These are phyloP conservation scores for Aspergillus alliaceus DNA, from an alignment of 2,329 filamentous ascomycete genomes.

Conservation along the genomic window DNA sequence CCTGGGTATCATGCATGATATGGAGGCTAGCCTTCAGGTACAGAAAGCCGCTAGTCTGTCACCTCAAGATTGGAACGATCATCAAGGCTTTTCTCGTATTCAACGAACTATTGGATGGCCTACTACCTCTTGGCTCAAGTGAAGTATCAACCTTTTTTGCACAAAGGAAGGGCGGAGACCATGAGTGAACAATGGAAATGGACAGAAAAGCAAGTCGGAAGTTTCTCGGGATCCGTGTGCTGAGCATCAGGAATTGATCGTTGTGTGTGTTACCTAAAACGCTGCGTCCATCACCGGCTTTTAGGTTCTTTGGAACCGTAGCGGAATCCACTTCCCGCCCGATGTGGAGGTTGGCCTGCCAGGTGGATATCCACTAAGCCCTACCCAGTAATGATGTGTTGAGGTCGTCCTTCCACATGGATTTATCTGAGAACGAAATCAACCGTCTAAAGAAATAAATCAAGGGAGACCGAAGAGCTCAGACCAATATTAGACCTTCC, in stretches of 20 bases:
- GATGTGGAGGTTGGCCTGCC: background rate
- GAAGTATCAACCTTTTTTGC: background rate
- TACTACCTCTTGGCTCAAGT: background rate
- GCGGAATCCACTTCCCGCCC: slow-evolving; percentile 4
- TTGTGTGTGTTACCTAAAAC: background rate
- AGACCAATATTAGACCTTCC: background rate
- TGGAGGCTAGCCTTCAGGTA: background rate
- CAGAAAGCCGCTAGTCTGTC: background rate
- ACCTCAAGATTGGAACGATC: background rate
- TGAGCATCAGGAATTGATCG: background rate
- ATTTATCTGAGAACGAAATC: background rate
- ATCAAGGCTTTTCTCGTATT: background rate
- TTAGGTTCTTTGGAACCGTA: background rate
- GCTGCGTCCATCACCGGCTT: background rate
- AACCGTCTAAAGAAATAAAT: background rate
- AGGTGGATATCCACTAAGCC: background rate
- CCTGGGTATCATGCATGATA: no score
- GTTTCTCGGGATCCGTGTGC: background rate
- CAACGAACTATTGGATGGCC: background rate
- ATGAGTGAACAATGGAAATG: background rate
- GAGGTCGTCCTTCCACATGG: background rate
- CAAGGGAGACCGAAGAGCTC: background rate
- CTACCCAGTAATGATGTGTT: background rate
- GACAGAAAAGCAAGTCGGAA: background rate
- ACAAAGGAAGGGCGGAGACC: background rate